Conservation (phyloP, 345 rosid genomes). For the Physaria fendleri region DNA sequence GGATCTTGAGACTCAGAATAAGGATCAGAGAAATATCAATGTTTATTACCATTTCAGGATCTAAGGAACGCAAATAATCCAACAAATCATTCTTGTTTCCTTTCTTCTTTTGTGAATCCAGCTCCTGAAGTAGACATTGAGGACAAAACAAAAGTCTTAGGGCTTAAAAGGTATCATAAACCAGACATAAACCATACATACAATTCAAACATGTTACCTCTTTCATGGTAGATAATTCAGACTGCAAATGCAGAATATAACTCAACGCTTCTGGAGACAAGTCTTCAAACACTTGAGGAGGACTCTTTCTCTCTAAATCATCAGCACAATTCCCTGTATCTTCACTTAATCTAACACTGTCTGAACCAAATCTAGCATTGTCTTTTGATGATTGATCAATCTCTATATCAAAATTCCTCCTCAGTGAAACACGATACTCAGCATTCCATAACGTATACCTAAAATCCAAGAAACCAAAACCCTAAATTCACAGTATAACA, state of each 20-base stretch:
- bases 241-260: constrained; percentile 53
- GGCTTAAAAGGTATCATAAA: background rate
- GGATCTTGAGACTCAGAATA: background rate
- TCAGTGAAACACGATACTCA: constrained; percentile 72
- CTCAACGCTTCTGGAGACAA: constrained; percentile 62
- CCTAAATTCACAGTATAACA: background rate
- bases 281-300: constrained; percentile 59
- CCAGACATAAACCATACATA: background rate
- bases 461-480: background rate
- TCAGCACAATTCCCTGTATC: constrained; percentile 30
- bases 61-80: constrained; percentile 81
- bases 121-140: constrained; percentile 43
- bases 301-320: constrained; percentile 44
- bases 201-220: constrained; percentile 38
- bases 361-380: constrained; percentile 22
- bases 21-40: background rate
- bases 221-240: constrained; percentile 48
- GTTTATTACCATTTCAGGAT: constrained; percentile 58
- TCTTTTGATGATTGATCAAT: constrained; percentile 15
- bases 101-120: constrained; percentile 52
- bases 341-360: constrained; percentile 27
- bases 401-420: constrained; percentile 57
- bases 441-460: constrained; percentile 96
- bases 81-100: constrained; percentile 62
- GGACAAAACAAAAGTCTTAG: constrained; percentile 3